Base-by-base conservation (phyloP, 192 early-diverging fungal species). In the Coemansia sp. region DNA sequence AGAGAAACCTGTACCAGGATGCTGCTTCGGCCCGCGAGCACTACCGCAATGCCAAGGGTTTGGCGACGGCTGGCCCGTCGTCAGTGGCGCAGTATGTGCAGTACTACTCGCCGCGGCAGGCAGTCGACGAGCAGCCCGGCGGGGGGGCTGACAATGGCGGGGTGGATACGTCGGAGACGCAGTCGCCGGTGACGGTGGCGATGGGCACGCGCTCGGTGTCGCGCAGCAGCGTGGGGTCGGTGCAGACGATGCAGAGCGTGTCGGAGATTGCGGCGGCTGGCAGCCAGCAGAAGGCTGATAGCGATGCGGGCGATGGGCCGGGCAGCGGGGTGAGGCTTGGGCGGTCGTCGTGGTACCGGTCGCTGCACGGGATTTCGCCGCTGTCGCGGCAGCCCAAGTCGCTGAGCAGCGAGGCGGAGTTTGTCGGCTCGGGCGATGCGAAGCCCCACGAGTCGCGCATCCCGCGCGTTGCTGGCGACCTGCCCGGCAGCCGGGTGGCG, bases 291-390 rank as follows among this genome's bases (percentile, higher is more conserved):
- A 64, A 17, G 3, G 45, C 35, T 21, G 34, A 39, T 33, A 36
- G 34, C 21, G 41, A 29, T n/a, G 40, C 31, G 3, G 60, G 41
- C 7, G 53, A 57, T 44, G 62, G 46, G 17, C 66, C 24, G 24
- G 24, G 24, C 24, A 27, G 24, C 24, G 24, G 56, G 42, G 35
- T 64, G 27, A 64, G 78, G 3, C 50, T 75, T 33, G 79, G 74
- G 7, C 74, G 68, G 33, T 73, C 74, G 4, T 53, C 60, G 8
- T 81, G 79, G 79, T 81, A 81, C 66, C 67, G 79, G 21, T 76
- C 79, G 27, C 34, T 81, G 46, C 79, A 81, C 35, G 79, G 79
- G 1, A 76, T 81, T 31, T 81, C 79, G 36, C 79, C 79, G 16
- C 61, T 81, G 24, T 81, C 79, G 27, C 54, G 74, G 17, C 67